Percentiles rank a stretch among this genome's conserved stretches.
These are phyloP conservation scores for Coelastrella sp. DNA, from an alignment of 139 green algal species.

Conservation along the genomic window DNA sequence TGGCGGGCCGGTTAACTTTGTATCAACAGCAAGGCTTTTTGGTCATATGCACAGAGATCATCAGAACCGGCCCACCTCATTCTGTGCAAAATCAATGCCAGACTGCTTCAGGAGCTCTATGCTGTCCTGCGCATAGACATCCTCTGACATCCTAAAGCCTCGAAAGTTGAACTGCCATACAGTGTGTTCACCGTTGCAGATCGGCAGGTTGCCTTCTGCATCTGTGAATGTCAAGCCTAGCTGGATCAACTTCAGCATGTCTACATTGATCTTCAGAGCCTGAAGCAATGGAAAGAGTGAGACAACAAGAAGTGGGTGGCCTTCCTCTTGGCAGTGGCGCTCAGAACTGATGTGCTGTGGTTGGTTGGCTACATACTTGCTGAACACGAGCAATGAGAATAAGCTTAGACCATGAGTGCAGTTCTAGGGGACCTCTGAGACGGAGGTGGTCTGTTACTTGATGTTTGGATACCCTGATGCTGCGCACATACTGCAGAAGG, in stretches of 20 bases:
- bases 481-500: too few species aligned
- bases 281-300: background rate
- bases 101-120: constrained; percentile 97
- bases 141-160: constrained; percentile 91
- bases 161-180: constrained; percentile 99
- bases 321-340: background rate
- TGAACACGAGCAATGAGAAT: too few species aligned
- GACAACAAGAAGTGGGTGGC: background rate
- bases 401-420: too few species aligned
- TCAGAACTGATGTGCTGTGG: background rate
- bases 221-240: constrained; percentile 98
- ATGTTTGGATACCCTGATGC: too few species aligned
- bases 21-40: too few species aligned
- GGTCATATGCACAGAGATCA: too few species aligned
- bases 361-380: too few species aligned
- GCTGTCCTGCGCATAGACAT: constrained; percentile 97
- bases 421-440: too few species aligned
- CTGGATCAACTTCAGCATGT: constrained; percentile 99
- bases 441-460: too few species aligned
- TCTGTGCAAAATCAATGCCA: constrained; percentile 95
- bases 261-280: constrained; percentile 92
- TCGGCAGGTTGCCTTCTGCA: constrained; percentile 87
- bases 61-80: constrained; percentile 1
- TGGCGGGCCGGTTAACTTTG: too few species aligned
- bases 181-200: constrained; percentile 85